Evolutionary conservation across 805 yeast genomes (phyloP).

Genomic region (baker's yeast (Saccharomyces cerevisiae)): DNA sequence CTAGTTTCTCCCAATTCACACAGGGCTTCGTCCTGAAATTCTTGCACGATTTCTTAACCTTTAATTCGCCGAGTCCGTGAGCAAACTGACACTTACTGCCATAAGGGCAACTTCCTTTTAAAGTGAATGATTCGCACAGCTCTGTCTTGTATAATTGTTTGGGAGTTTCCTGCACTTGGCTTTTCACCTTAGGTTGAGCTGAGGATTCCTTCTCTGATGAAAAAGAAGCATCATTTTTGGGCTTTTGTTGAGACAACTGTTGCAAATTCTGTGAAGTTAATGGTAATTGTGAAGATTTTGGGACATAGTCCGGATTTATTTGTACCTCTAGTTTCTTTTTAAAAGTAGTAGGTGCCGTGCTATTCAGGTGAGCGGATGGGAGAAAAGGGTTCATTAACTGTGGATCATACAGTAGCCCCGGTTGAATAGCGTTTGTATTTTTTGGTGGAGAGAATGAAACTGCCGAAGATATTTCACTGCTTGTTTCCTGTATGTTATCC

Average conservation of each 20-base stretch:
- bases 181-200: neutral
- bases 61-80: slow-evolving; percentile 72
- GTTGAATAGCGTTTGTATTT: neutral
- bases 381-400: neutral
- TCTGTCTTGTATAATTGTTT: slow-evolving; percentile 81
- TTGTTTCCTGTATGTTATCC: slow-evolving; percentile 3
- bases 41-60: slow-evolving; percentile 51
- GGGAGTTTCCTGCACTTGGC: slow-evolving; percentile 2
- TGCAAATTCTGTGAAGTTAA: slow-evolving; percentile 17
- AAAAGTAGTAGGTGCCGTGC: neutral
- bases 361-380: neutral
- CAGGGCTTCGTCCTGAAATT: slow-evolving; percentile 88
- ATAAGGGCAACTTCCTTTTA: slow-evolving; percentile 67
- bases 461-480: neutral
- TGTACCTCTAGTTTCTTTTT: slow-evolving; percentile 15
- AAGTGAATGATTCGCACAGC: slow-evolving; percentile 66
- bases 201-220: neutral
- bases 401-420: neutral
- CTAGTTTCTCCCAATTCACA: slow-evolving; percentile 72
- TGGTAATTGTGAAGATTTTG: slow-evolving; percentile 16
- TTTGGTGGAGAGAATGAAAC: neutral
- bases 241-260: slow-evolving; percentile 7
- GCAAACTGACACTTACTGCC: slow-evolving; percentile 90
- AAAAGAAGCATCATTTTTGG: slow-evolving; percentile 1
- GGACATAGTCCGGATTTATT: slow-evolving; percentile 16